Base-by-base conservation (phyloP, 2,329 filamentous ascomycete genomes). In the Diaporthe helianthi region DNA sequence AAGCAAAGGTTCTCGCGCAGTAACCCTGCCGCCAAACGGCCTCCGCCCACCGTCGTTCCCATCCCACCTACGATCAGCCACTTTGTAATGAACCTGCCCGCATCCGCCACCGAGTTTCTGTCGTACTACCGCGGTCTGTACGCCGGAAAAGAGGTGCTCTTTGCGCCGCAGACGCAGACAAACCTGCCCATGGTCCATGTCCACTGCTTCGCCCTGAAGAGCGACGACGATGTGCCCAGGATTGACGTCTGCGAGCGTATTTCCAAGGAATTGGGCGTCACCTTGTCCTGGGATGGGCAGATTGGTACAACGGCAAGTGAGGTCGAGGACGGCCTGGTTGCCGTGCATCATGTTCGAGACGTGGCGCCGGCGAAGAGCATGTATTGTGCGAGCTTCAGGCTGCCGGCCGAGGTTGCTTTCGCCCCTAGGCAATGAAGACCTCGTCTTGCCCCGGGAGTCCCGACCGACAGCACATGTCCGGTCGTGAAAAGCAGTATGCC, bases 41-140 rank as follows among this genome's bases (percentile, higher is more conserved):
- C 70, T 36, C 71, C 73, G 64, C 77, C 79, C 19, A 76, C 76
- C 24, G 80, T 75, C 71, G 77, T 89, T 33, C 82, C 84, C 13
- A 84, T 94, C 54, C 95, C 95, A 2, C 85, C 86, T 2, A 90
- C 90, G 46, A 93, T 98, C 78, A 87, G 90, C n/a, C 96, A 98
- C 82, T 99, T 94, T 79, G 92, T 98, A 73, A 98, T 99, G 93
- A 99, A 99, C 80, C 90, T 99, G 19, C 96, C 96, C 0, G 96
- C 94, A 1, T 92, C 90, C 1, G 95, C 96, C 1, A 90, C 96
- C 71, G 90, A 92, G 69, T 99, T 99, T 78, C 85, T 98, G 26
- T 83, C 84, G 67, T 77, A 75, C 83, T 97, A 94, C 83, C 87
- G 89, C 24, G 95, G 96, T 5, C 80, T 97, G 19, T 98, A 98